Percentiles rank a stretch among this genome's conserved stretches.
Conservation (phyloP, 495 filamentous ascomycete genomes). For the Chaetomium fimeti region DNA sequence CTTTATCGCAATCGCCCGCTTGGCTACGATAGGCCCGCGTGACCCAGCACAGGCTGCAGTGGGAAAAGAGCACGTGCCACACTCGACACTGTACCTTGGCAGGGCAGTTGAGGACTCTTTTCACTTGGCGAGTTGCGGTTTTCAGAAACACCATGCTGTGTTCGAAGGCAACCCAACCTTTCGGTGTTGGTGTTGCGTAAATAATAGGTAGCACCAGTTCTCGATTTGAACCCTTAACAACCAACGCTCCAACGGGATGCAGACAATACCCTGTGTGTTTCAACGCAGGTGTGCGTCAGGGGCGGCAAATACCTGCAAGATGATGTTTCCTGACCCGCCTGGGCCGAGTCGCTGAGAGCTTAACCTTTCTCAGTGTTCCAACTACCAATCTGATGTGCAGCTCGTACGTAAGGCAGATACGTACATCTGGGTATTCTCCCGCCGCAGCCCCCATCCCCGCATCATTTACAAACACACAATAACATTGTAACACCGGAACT, state of each 20-base stretch:
- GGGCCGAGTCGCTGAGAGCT: background rate
- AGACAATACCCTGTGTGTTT: background rate
- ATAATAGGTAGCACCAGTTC: background rate
- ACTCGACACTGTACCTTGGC: background rate
- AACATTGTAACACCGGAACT: background rate
- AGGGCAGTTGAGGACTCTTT: background rate
- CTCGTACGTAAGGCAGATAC: constrained; percentile 18
- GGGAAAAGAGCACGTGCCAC: constrained; percentile 33
- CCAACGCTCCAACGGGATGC: background rate
- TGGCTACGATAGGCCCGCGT: constrained; percentile 36
- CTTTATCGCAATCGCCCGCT: constrained; percentile 34
- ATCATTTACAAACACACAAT: background rate
- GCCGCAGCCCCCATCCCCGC: background rate
- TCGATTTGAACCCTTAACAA: background rate
- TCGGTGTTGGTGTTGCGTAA: background rate
- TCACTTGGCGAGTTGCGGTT: background rate
- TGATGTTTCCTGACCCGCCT: background rate
- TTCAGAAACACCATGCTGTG: background rate
- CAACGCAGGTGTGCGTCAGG: constrained; percentile 3
- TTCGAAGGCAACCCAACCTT: background rate
- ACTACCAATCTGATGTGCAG: constrained; percentile 17
- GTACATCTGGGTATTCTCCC: background rate
- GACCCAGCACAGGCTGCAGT: constrained; percentile 34
- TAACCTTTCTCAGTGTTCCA: background rate
- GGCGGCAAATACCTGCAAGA: constrained; percentile 19